A percentile compares a stretch with the other conserved stretches of the same genome.
Conservation (phyloP, 192 early-diverging fungal species). For the Backusella circina region DNA sequence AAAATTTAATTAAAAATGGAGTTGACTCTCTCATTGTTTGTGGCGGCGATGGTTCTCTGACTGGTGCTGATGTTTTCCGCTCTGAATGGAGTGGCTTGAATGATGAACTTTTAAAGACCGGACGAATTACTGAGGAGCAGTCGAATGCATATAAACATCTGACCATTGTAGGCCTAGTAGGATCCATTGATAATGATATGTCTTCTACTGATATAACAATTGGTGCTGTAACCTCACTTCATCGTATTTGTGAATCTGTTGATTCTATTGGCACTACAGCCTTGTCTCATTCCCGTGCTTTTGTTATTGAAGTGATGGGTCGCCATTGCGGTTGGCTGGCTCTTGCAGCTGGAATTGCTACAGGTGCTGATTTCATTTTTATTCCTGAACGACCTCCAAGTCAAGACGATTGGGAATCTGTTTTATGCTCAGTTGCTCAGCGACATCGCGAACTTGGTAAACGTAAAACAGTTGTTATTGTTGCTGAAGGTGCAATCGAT, state of each 20-base stretch:
- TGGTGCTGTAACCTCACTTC: conserved; percentile 88
- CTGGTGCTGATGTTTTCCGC: conserved; percentile 88
- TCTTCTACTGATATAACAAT: conserved; percentile 92
- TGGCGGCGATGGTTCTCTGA: conserved; percentile 96
- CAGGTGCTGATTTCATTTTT: conserved; percentile 94
- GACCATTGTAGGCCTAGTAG: conserved; percentile 94
- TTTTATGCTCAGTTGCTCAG: conserved; percentile 73
- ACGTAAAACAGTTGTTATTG: conserved; percentile 87
- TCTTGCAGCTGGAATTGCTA: conserved; percentile 76
- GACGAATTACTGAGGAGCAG: conserved; percentile 53
- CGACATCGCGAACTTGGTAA: conserved; percentile 77
- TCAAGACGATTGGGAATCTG: conserved; percentile 80
- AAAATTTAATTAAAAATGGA: conserved; percentile 86
- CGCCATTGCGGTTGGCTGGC: conserved; percentile 96
- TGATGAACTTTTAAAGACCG: conserved; percentile 61
- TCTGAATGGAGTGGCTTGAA: conserved; percentile 87
- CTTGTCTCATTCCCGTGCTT: conserved; percentile 90
- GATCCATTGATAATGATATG: conserved; percentile 96
- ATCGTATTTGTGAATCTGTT: conserved; percentile 93
- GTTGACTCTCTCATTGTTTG: conserved; percentile 94
- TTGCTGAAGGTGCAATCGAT: conserved; percentile 95
- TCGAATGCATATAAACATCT: conserved; percentile 61
- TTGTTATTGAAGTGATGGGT: conserved; percentile 98
- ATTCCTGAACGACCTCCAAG: conserved; percentile 91
- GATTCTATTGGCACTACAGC: conserved; percentile 92